A percentile compares a stretch with the other conserved stretches of the same genome.
phyloP scores from a whole-genome alignment of 805 yeast species.

The Ogataea angusta region DNA sequence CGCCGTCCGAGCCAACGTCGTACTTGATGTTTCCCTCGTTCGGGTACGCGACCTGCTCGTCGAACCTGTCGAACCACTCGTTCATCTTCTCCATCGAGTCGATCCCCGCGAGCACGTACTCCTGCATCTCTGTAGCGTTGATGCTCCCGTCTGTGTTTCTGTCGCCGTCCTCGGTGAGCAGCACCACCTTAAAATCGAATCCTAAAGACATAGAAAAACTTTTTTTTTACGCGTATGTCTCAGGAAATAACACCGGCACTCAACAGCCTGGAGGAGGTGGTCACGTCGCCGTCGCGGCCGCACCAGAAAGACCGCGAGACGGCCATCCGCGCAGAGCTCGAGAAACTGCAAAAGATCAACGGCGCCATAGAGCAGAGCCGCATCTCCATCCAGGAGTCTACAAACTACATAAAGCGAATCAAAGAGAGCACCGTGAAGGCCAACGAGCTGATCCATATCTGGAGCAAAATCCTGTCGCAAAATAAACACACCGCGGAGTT shows the following conservation, averaged over 20 bases:
- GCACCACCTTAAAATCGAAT: constrained; percentile 43
- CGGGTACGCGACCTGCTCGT: constrained; percentile 48
- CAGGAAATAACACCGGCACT: constrained; percentile 16
- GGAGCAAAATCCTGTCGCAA: constrained; percentile 62
- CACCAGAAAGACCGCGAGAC: constrained; percentile 10
- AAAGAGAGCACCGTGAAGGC: constrained; percentile 19
- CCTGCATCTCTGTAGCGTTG: constrained; percentile 42
- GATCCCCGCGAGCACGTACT: constrained; percentile 42
- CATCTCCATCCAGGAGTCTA: constrained; percentile 18
- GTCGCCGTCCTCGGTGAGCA: constrained; percentile 32
- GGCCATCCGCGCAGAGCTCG: constrained; percentile 17
- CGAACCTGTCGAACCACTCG: constrained; percentile 50
- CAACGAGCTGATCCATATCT: constrained; percentile 46
- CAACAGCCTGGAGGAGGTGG: constrained; percentile 14
- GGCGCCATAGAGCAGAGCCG: constrained; percentile 17
- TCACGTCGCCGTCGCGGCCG: constrained; percentile 9
- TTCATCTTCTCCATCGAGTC: constrained; percentile 48
- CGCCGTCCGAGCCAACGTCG: constrained; percentile 60
- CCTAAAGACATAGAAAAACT: constrained; percentile 31
- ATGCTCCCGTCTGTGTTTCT: constrained; percentile 22
- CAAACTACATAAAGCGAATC: constrained; percentile 16
- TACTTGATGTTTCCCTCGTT: constrained; percentile 54
- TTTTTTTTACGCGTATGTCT: constrained; percentile 16
- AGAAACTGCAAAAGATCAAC: constrained; percentile 17
- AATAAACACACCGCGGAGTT: constrained; percentile 51